Percentiles rank a stretch among this genome's conserved stretches.
Evolutionary conservation across 2,329 filamentous ascomycete species (phyloP).

Genomic region (Epichloe aotearoae): DNA sequence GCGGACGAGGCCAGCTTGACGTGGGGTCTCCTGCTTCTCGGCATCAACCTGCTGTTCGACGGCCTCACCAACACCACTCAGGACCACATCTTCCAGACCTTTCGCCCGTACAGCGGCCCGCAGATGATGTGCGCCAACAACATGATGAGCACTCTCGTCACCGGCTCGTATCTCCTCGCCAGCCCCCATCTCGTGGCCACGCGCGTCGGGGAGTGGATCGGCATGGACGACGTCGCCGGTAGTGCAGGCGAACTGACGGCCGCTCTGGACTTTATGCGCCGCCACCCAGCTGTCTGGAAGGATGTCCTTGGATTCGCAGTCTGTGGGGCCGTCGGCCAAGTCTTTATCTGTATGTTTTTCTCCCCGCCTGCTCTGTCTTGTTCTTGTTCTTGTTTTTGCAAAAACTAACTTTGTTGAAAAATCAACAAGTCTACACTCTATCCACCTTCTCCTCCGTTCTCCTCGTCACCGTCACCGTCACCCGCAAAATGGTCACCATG

Average conservation of each 20-base stretch:
- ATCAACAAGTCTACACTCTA: conserved; percentile 62
- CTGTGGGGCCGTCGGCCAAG: conserved; percentile 84
- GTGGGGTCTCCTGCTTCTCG: conserved; percentile 73
- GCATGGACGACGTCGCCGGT: conserved; percentile 46
- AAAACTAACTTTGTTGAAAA: conserved; percentile 9
- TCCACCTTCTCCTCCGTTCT: conserved; percentile 84
- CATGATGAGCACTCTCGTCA: conserved; percentile 69
- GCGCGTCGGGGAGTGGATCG: conserved; percentile 48
- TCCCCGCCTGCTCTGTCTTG: too few relatives aligned
- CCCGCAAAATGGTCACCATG: conserved; percentile 99
- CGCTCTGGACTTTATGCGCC: conserved; percentile 68
- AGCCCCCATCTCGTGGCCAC: conserved; percentile 69
- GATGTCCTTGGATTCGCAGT: conserved; percentile 83
- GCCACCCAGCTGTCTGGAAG: conserved; percentile 69
- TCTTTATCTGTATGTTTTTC: conserved; percentile 66
- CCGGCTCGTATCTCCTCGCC: conserved; percentile 59
- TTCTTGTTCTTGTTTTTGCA: background rate
- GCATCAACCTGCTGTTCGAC: conserved; percentile 87
- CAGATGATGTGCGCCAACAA: conserved; percentile 99
- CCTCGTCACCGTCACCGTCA: conserved; percentile 92
- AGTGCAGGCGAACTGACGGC: conserved; percentile 62
- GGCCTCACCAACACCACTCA: conserved; percentile 94
- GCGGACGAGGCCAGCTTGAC: conserved; percentile 45
- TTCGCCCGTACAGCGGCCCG: conserved; percentile 71
- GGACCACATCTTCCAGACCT: conserved; percentile 78